Evolutionary conservation across 177 flowering plant species (phyloP).

Genomic region (Vitis hybrid): DNA sequence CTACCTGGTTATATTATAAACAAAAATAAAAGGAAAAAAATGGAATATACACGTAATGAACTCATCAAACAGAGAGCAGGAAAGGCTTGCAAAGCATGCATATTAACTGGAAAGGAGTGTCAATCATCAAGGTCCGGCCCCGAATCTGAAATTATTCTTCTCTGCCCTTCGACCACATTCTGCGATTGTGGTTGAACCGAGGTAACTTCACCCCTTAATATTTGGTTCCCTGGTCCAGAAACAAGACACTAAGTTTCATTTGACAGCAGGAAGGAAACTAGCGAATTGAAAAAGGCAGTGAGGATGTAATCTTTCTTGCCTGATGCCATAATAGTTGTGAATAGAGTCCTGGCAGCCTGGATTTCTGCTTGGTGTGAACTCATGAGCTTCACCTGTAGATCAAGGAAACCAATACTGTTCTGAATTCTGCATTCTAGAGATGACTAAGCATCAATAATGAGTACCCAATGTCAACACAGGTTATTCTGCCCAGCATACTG

Average conservation of each 20-base stretch:
- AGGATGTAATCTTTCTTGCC: conserved; percentile 20
- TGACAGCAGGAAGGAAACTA: not conserved
- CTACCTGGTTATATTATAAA: no score
- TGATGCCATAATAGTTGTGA: conserved; percentile 28
- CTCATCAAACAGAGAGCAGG: no score
- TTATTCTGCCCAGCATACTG: not conserved
- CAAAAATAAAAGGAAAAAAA: no score
- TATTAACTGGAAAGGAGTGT: not conserved
- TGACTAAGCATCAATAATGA: no score
- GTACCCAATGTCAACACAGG: not conserved
- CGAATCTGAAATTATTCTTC: conserved; percentile 6
- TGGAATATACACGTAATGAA: no score
- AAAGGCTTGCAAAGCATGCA: not conserved
- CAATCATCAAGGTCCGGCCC: conserved; percentile 26
- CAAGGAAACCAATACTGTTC: not conserved
- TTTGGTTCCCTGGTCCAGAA: conserved; percentile 18
- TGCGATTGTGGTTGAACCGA: conserved; percentile 11
- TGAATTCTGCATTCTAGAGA: not conserved
- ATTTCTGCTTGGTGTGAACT: conserved; percentile 44
- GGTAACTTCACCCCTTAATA: conserved; percentile 8
- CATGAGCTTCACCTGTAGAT: conserved; percentile 33
- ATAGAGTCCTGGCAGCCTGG: conserved; percentile 22
- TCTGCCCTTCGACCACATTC: conserved; percentile 13
- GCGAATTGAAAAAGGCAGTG: not conserved
- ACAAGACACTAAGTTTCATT: not conserved